These are phyloP conservation scores for Citrullus colocynthis DNA, from an alignment of 306 rosid genomes.

Conservation along the genomic window DNA sequence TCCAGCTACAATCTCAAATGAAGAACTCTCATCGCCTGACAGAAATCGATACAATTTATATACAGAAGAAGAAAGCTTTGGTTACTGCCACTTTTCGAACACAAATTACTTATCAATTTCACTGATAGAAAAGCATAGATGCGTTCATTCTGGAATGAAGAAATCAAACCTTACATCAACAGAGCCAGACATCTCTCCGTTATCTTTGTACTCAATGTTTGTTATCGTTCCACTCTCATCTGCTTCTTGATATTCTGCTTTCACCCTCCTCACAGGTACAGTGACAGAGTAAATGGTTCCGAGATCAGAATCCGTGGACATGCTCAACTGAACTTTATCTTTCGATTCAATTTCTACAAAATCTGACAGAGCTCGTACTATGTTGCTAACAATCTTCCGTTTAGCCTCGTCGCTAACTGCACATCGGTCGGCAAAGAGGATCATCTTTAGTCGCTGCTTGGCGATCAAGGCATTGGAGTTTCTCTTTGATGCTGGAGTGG, in stretches of 20 bases:
- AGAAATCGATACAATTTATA: conserved; percentile 12
- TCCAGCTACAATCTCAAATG: conserved; percentile 1
- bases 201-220: conserved; percentile 81
- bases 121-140: neutral
- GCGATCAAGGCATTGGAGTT: conserved; percentile 81
- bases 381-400: conserved; percentile 59
- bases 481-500: conserved; percentile 47
- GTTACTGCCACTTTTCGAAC: conserved; percentile 9
- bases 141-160: conserved; percentile 31
- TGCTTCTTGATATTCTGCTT: conserved; percentile 65
- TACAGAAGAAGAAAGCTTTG: conserved; percentile 16
- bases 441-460: conserved; percentile 94
- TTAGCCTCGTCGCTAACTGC: conserved; percentile 93
- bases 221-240: conserved; percentile 72
- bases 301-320: conserved; percentile 73
- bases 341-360: conserved; percentile 93
- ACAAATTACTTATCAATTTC: neutral
- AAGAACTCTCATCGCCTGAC: neutral
- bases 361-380: conserved; percentile 73
- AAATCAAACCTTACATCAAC: conserved; percentile 46
- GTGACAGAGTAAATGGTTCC: conserved; percentile 94
- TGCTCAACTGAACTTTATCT: conserved; percentile 87
- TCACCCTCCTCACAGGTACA: conserved; percentile 87
- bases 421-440: conserved; percentile 86
- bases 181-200: conserved; percentile 55